These are phyloP conservation scores for Cryphonectria parasitica DNA, from an alignment of 2,329 filamentous ascomycete genomes.

Conservation along the genomic window DNA sequence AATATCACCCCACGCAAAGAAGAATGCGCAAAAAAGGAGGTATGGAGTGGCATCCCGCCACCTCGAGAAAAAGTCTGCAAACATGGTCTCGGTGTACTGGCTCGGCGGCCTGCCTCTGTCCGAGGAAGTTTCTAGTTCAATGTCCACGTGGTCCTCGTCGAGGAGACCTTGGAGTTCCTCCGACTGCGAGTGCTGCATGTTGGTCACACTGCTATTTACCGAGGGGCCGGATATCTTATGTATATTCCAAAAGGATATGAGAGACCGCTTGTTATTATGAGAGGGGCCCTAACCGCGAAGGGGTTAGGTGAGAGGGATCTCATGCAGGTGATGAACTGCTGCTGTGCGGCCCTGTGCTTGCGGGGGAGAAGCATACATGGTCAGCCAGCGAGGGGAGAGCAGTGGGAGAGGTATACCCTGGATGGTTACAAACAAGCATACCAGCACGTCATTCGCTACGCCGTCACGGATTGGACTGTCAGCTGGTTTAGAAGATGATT, in stretches of 20 bases:
- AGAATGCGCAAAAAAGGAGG: slow-evolving; percentile 28
- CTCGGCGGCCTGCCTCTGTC: background rate
- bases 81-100: background rate
- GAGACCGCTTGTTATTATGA: background rate
- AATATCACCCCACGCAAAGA: slow-evolving; percentile 29
- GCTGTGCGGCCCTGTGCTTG: background rate
- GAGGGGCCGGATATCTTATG: background rate
- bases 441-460: slow-evolving; percentile 2
- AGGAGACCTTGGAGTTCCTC: background rate
- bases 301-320: background rate
- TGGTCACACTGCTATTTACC: background rate
- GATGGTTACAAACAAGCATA: background rate
- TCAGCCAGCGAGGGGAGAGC: background rate
- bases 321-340: background rate
- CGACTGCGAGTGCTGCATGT: background rate
- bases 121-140: background rate
- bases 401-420: background rate
- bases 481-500: background rate
- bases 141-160: background rate
- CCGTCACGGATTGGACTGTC: background rate
- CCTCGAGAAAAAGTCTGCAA: background rate
- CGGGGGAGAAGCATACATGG: background rate
- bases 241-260: background rate
- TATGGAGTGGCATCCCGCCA: slow-evolving; percentile 30
- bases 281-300: background rate